Evolutionary conservation across 345 rosid species (phyloP).

Genomic region (Eutrema heterophyllum): DNA sequence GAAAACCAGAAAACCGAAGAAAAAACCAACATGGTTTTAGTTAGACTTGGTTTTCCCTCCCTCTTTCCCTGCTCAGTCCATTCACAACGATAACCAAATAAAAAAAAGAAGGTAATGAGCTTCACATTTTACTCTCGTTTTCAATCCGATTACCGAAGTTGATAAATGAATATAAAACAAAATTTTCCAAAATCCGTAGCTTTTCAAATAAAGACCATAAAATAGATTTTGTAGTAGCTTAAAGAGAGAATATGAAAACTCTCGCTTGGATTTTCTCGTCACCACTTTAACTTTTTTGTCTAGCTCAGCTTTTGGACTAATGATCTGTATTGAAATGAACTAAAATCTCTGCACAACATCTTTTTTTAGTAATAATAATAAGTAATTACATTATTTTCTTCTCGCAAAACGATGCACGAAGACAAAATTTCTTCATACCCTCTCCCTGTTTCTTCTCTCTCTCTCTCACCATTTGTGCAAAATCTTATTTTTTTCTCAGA

Average conservation of each 20-base stretch:
- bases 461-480: constrained; percentile 9
- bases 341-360: constrained; percentile 15
- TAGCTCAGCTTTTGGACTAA: constrained; percentile 29
- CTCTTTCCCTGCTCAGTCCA: background rate
- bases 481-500: background rate
- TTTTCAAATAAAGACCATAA: background rate
- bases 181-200: background rate
- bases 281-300: constrained; percentile 4
- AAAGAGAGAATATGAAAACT: background rate
- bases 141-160: background rate
- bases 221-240: background rate
- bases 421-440: constrained; percentile 7
- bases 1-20: background rate
- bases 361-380: background rate
- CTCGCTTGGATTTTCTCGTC: constrained; percentile 18
- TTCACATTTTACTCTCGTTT: background rate
- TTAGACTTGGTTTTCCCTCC: background rate
- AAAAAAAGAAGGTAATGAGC: background rate
- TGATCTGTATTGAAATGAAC: constrained; percentile 29
- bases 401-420: constrained; percentile 30
- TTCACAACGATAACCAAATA: background rate
- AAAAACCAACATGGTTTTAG: background rate
- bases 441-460: background rate
- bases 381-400: background rate
- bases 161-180: background rate